phyloP scores from a whole-genome alignment of 2,329 filamentous ascomycete genomes.

The Rutstroemia sp. region DNA sequence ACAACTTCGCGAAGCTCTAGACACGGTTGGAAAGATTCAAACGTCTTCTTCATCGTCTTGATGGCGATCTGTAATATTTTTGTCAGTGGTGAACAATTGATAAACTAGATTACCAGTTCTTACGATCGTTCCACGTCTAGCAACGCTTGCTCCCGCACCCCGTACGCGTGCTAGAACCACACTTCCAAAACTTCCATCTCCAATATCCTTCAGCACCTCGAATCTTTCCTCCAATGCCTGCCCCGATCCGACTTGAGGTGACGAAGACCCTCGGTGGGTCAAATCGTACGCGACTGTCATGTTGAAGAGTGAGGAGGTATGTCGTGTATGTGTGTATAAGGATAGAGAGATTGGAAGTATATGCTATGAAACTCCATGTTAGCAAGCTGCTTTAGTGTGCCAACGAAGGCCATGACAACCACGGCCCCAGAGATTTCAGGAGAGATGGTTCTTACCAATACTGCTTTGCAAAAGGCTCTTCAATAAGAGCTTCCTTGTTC shows the following conservation, averaged over 20 bases:
- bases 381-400: not conserved
- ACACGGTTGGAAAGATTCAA: slow-evolving; percentile 85
- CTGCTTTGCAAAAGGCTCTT: slow-evolving; percentile 23
- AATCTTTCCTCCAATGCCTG: slow-evolving; percentile 85
- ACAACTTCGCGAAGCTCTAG: slow-evolving; percentile 94
- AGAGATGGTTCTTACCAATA: slow-evolving; percentile 5
- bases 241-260: slow-evolving; percentile 34
- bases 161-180: slow-evolving; percentile 88
- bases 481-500: slow-evolving; percentile 25
- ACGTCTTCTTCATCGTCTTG: slow-evolving; percentile 99
- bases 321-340: not conserved
- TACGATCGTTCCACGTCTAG: slow-evolving; percentile 88
- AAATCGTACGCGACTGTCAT: slow-evolving; percentile 76
- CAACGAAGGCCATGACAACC: not conserved
- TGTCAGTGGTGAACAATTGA: slow-evolving; percentile 14
- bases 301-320: slow-evolving; percentile 26
- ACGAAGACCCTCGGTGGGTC: slow-evolving; percentile 59
- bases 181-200: slow-evolving; percentile 97
- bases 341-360: slow-evolving; percentile 6
- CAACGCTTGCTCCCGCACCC: slow-evolving; percentile 80
- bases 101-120: slow-evolving; percentile 32
- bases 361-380: slow-evolving; percentile 10
- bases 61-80: slow-evolving; percentile 69
- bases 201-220: slow-evolving; percentile 95
- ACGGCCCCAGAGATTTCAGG: not conserved